phyloP scores from a whole-genome alignment of 495 filamentous ascomycete genomes.

The Usnea hakonensis region DNA sequence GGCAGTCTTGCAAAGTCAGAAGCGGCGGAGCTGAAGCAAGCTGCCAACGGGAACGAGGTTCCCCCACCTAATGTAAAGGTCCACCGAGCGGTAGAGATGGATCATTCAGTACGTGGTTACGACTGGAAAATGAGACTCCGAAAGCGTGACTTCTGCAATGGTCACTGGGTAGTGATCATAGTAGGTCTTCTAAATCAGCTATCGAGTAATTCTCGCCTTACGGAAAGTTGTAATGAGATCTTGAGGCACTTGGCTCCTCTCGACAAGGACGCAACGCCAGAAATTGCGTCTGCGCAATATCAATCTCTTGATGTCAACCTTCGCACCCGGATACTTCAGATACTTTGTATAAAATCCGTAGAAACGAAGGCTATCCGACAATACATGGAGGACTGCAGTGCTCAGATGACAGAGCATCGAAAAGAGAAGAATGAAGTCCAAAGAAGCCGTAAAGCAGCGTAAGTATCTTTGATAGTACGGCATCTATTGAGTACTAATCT shows the following conservation, averaged over 20 bases:
- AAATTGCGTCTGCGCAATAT: slow-evolving; percentile 67
- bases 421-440: slow-evolving; percentile 96
- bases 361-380: slow-evolving; percentile 76
- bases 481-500: slow-evolving; percentile 20
- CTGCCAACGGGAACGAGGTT: slow-evolving; percentile 27
- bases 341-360: slow-evolving; percentile 78
- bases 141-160: slow-evolving; percentile 78
- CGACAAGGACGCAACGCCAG: slow-evolving; percentile 59
- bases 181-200: slow-evolving; percentile 80
- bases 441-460: slow-evolving; percentile 72
- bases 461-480: slow-evolving; percentile 36
- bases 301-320: slow-evolving; percentile 69
- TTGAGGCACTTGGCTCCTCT: slow-evolving; percentile 71
- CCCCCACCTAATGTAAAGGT: slow-evolving; percentile 36
- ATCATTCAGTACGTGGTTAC: slow-evolving; percentile 44
- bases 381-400: slow-evolving; percentile 83
- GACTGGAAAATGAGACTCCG: slow-evolving; percentile 78
- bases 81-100: slow-evolving; percentile 75
- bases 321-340: slow-evolving; percentile 71
- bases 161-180: slow-evolving; percentile 86
- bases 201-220: slow-evolving; percentile 61
- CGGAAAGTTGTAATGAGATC: slow-evolving; percentile 69
- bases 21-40: slow-evolving; percentile 52
- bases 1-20: slow-evolving; percentile 79
- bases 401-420: slow-evolving; percentile 83